Percentiles rank a stretch among this genome's conserved stretches.
These are phyloP conservation scores for Flammula alnicola DNA, from an alignment of 1,284 basidiomycete species.

Conservation along the genomic window DNA sequence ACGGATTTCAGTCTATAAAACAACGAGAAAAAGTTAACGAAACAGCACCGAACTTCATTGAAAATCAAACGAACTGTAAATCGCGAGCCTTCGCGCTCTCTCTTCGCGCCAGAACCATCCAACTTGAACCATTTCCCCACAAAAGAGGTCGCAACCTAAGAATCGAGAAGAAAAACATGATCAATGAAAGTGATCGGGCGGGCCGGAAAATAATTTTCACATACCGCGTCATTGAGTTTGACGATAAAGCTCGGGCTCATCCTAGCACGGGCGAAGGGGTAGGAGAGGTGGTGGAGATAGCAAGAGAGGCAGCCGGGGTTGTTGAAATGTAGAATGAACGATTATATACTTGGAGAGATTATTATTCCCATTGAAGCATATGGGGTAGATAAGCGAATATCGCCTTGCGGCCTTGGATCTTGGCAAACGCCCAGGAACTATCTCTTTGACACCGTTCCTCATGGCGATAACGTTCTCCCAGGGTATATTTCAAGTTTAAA, in stretches of 20 bases:
- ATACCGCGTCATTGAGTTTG: slow-evolving; percentile 34
- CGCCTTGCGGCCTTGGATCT: too few species aligned
- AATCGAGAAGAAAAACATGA: too few species aligned
- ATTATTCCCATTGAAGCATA: too few species aligned
- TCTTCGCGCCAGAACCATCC: slow-evolving; percentile 80
- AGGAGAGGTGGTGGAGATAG: neutral
- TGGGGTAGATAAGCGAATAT: too few species aligned
- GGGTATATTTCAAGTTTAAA: too few species aligned
- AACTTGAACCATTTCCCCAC: slow-evolving; percentile 85
- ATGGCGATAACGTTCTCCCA: too few species aligned
- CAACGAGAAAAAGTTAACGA: neutral
- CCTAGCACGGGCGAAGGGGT: neutral
- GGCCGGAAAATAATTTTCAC: too few species aligned
- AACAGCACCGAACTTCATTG: neutral
- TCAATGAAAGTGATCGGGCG: too few species aligned
- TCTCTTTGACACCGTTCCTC: too few species aligned
- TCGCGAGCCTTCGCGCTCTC: slow-evolving; percentile 75
- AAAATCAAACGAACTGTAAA: slow-evolving; percentile 60
- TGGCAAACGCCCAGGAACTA: too few species aligned
- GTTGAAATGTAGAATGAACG: neutral
- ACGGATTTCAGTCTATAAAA: slow-evolving; percentile 74
- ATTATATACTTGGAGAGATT: too few species aligned
- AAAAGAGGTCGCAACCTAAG: slow-evolving; percentile 73
- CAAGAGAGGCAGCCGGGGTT: neutral
- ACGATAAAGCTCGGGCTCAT: slow-evolving; percentile 14